Base-by-base conservation (phyloP, 225 moss, liverwort and hornwort genomes). In the Physcomitrellopsis africana region DNA sequence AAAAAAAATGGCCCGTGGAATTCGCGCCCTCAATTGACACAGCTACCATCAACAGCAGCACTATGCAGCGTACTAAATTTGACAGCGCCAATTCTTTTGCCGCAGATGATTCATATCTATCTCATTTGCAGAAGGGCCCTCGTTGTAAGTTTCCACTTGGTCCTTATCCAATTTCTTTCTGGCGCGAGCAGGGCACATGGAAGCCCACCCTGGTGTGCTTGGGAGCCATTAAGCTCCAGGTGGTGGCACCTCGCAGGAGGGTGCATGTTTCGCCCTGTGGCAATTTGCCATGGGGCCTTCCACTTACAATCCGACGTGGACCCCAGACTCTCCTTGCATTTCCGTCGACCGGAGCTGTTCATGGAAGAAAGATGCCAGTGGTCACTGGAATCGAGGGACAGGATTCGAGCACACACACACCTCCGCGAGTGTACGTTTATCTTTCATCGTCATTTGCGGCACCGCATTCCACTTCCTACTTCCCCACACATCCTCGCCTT, bases 401-500 rank as follows among this genome's bases (percentile, higher is more conserved):
- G 72, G 80, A 76, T 83, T 68, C 56, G 63, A 76, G 68, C 80
- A 24, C 24, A 24, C 24, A 76, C 80, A 46, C 32, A 15, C 1
- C 37, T 11, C 5, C 17, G 63, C 12, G 20, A 0, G 49, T 9
- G 10, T 51, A 0, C 55, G 54, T 59, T 27, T 13, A 0, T 11
- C 64, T 29, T 22, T 53, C 0, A 2, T 43, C 3, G 5, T 17
- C 22, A 7, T 5, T 37, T n/a, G 13, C 20, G 10, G 52, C 76
- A 76, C 83, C 80, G 80, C 83, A 68, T 59, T 47, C 3, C 63
- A 59, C 7, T 37, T 37, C 24, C 83, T 58, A 76, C 63, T 19
- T 76, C 72, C 16, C 76, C 83, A 77, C 80, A 75, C 69, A 24
- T 69, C 41, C 64, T 76, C 32, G 32, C 47, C 76, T 65, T 69